Base-by-base conservation (phyloP, 495 filamentous ascomycete species). In the Penicillium desertorum region DNA sequence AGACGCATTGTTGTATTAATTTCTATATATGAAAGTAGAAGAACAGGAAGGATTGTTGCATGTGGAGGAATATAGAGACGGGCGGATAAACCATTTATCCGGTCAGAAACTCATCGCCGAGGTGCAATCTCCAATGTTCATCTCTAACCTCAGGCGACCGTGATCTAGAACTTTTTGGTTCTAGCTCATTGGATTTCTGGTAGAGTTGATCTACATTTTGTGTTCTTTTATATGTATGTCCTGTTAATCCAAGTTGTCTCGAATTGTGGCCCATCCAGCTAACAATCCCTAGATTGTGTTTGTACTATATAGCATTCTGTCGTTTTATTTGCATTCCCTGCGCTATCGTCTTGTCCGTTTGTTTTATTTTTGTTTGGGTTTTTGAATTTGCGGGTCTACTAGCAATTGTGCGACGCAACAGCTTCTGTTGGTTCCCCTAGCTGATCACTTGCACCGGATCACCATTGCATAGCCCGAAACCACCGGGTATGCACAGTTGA, bases 221-320 rank as follows among this genome's bases (percentile, higher is more conserved):
- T 8, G 4, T 44, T 20, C 2, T 14, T 23, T 29, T 53, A 17
- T 43, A 53, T 32, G 37, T 44, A 16, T 32, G n/a, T n/a, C 17
- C 37, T 2, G 1, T 11, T 27, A 9, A 8, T 11, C 9, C 12
- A 17, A 20, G 25, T 20, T 29, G 17, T 10, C 22, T 16, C 20
- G 16, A 17, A 5, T 46, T 14, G 43, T 32, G 43, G 29, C 20
- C 17, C 27, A 3, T 23, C 43, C 32, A 46, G 42, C 52, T 55
- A 55, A 55, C 52, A 45, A 27, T 14, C 8, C 22, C 43, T 30
- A 55, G 52, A 46, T 55, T 55, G 25, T 34, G 43, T 20, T 14
- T 55, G 52, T 55, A 55, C 30, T 55, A 55, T 55, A 51, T 22
- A 36, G 32, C 44, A 46, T 55, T 37, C 43, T 45, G 30, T 16